Evolutionary conservation across 352 stramenopile species (phyloP).

Genomic region (Pythium chondricola): DNA sequence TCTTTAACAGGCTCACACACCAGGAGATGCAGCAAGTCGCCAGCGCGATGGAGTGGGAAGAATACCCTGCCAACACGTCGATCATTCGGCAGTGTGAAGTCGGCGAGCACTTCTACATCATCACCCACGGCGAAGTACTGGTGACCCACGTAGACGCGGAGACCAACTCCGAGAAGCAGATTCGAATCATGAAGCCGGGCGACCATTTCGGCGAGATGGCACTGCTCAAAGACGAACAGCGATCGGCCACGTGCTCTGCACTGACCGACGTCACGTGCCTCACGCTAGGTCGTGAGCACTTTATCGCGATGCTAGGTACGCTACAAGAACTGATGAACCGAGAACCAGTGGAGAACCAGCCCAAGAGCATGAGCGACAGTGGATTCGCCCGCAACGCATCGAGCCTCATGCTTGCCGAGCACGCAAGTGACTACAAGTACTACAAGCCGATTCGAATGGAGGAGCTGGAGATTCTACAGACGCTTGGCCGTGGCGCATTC

Average conservation of each 20-base stretch:
- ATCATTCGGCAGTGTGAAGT: constrained; percentile 73
- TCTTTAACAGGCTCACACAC: constrained; percentile 64
- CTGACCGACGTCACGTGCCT: constrained; percentile 55
- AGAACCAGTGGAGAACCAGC: constrained; percentile 28
- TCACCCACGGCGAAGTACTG: constrained; percentile 67
- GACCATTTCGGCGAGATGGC: constrained; percentile 95
- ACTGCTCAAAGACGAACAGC: constrained; percentile 89
- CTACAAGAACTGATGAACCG: constrained; percentile 76
- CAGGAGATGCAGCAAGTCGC: constrained; percentile 66
- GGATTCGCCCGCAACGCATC: constrained; percentile 28
- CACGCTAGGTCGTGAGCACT: constrained; percentile 59
- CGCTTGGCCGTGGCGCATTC: constrained; percentile 81
- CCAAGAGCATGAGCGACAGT: constrained; percentile 4
- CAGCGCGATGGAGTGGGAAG: constrained; percentile 78
- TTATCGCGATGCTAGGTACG: constrained; percentile 74
- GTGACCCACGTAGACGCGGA: constrained; percentile 50
- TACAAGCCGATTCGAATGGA: constrained; percentile 64
- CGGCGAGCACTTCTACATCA: constrained; percentile 75
- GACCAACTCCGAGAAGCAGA: constrained; percentile 35
- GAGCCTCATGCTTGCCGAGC: constrained; percentile 25
- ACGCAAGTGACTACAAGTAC: constrained; percentile 58
- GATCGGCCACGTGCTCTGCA: constrained; percentile 88
- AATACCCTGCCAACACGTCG: constrained; percentile 42
- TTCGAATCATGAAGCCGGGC: constrained; percentile 54
- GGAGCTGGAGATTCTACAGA: constrained; percentile 72